Percentiles rank a stretch among this genome's conserved stretches.
Evolutionary conservation across 345 rosid species (phyloP).

Genomic region (Triadica sebifera): DNA sequence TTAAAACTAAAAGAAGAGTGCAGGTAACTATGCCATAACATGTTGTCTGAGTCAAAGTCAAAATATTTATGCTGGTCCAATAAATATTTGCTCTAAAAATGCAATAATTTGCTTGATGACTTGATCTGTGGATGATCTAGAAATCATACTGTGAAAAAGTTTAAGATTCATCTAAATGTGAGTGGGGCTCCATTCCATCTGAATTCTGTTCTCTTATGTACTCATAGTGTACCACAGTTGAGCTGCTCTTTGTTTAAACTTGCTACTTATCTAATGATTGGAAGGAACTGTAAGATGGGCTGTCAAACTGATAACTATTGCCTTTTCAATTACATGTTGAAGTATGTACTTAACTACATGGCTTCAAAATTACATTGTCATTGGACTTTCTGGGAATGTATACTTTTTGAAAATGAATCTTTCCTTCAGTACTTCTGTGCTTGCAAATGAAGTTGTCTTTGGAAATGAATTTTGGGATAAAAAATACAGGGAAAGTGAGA

Average conservation of each 20-base stretch:
- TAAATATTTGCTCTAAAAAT: background rate
- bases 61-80: background rate
- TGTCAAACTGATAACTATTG: background rate
- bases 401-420: background rate
- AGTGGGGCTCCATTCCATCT: too few relatives aligned
- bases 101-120: background rate
- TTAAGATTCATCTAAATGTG: too few relatives aligned
- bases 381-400: background rate
- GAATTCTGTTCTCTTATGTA: background rate
- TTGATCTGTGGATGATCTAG: background rate
- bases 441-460: background rate
- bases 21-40: background rate
- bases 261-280: background rate
- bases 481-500: conserved; percentile 14
- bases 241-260: background rate
- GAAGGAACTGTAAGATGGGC: background rate
- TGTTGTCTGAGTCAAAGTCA: background rate
- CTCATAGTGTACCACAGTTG: background rate
- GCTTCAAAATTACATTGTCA: background rate
- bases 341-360: background rate
- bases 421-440: background rate
- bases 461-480: background rate
- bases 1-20: background rate
- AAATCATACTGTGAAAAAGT: background rate
- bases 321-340: background rate